phyloP scores from a whole-genome alignment of 768 basidiomycete species.

The Kwoniella newhampshirensis region DNA sequence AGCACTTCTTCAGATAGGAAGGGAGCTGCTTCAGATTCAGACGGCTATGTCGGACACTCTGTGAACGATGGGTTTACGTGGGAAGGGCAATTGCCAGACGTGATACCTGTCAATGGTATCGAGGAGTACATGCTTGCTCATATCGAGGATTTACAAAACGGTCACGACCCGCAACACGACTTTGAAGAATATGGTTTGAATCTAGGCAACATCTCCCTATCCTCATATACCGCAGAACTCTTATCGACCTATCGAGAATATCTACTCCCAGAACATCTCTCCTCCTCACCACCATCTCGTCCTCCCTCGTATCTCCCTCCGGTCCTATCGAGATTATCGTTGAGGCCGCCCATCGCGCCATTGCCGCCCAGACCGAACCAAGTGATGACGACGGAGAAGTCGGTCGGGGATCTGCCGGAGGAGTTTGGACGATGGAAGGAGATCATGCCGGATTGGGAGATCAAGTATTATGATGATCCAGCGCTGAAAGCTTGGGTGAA shows the following conservation, averaged over 20 bases:
- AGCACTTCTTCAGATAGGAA: not conserved
- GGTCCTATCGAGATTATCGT: constrained; percentile 33
- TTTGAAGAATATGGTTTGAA: constrained; percentile 26
- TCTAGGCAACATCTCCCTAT: constrained; percentile 25
- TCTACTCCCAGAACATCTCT: constrained; percentile 6
- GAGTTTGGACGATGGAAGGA: constrained; percentile 39
- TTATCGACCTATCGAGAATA: constrained; percentile 28
- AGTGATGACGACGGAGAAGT: constrained; percentile 42
- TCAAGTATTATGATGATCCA: constrained; percentile 37
- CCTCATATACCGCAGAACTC: constrained; percentile 29
- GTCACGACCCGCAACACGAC: constrained; percentile 24
- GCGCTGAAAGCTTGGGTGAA: constrained; percentile 34
- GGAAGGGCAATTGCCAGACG: constrained; percentile 18
- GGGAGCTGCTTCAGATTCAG: too few species aligned
- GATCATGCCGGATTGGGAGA: constrained; percentile 39
- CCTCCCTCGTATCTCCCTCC: constrained; percentile 27
- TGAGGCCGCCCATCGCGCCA: constrained; percentile 31
- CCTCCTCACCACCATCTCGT: not conserved
- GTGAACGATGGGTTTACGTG: constrained; percentile 5
- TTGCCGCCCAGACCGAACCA: constrained; percentile 30
- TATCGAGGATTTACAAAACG: constrained; percentile 19
- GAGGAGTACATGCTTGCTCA: constrained; percentile 27
- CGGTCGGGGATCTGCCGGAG: constrained; percentile 24
- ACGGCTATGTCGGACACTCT: too few species aligned
- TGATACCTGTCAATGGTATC: constrained; percentile 24